Base-by-base conservation (phyloP, 345 rosid species). In the Hypericum androsaemum region DNA sequence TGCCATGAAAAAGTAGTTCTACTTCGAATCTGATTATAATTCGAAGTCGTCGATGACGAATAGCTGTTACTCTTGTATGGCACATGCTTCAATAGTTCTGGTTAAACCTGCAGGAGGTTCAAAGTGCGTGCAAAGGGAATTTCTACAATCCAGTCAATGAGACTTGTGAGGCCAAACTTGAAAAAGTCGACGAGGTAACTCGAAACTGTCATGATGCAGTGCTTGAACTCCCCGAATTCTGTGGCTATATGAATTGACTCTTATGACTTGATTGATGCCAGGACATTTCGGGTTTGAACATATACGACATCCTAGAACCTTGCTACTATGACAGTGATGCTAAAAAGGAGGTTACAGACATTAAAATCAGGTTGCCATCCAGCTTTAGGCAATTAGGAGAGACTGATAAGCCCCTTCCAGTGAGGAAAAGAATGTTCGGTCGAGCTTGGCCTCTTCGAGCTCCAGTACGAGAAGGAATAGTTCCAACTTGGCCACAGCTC, bases 391-490 rank as follows among this genome's bases (percentile, higher is more conserved):
- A 36, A 40, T 47, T 86, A 43, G 92, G 87, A 11, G 82, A 71
- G 44, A 84, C 87, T 10, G 78, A 87, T 56, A 67, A 64, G 69
- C 79, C 87, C 67, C 62, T 80, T 56, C 76, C 82, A 38, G 95
- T 86, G 54, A 67, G 89, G 38, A 80, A 63, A 52, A 82, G 95
- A 71, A 78, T 89, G 83, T 89, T 83, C 59, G 94, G 97, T 52
- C 95, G 90, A 10, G 86, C 95, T 6, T 87, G 98, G 98, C 98
- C 98, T 28, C 32, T 87, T 37, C 72, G 88, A 59, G 81, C 84
- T 61, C 70, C 77, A 49, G 95, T 84, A n/a, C 84, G 81, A 77
- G 86, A 76, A 32, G 96, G 96, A 48, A 53, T 69, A 52, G 79
- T 90, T 68, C 95, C 92, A 55, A 82, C 78, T 52, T 90, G 98